Percentiles rank a stretch among this genome's conserved stretches.
Conservation (phyloP, 805 yeast species). For the Metschnikowia dekortorum region DNA sequence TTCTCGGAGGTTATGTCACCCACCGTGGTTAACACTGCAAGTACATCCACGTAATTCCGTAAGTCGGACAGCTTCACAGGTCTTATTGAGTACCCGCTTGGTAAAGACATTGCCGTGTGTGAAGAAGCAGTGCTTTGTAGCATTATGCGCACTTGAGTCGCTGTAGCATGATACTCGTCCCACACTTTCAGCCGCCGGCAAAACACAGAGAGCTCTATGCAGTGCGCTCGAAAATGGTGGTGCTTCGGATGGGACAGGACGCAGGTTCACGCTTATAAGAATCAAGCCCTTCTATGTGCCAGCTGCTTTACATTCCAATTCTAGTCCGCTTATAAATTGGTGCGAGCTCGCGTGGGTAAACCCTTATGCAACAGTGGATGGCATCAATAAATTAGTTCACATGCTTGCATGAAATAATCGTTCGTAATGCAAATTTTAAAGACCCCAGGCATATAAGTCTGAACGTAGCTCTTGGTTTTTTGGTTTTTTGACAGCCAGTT, state of each 20-base stretch:
- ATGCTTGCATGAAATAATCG: not conserved
- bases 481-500: not conserved
- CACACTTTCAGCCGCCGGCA: not conserved
- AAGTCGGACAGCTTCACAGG: constrained; percentile 53
- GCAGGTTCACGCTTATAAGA: no score
- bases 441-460: not conserved
- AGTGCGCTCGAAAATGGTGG: not conserved
- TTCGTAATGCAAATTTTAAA: not conserved
- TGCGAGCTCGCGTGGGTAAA: no score
- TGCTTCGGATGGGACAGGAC: not conserved
- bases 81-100: constrained; percentile 69
- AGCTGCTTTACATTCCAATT: no score
- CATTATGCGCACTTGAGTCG: not conserved
- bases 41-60: constrained; percentile 54
- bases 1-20: constrained; percentile 57
- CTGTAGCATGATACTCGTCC: not conserved
- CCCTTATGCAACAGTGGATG: no score
- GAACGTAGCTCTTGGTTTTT: not conserved
- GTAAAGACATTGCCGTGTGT: constrained; percentile 29
- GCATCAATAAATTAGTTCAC: no score
- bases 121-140: not conserved
- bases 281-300: no score
- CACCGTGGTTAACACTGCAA: constrained; percentile 73
- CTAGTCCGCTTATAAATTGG: no score
- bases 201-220: not conserved